Base-by-base conservation (phyloP, 1,139 yeast species). In the Williopsis jadinii region DNA sequence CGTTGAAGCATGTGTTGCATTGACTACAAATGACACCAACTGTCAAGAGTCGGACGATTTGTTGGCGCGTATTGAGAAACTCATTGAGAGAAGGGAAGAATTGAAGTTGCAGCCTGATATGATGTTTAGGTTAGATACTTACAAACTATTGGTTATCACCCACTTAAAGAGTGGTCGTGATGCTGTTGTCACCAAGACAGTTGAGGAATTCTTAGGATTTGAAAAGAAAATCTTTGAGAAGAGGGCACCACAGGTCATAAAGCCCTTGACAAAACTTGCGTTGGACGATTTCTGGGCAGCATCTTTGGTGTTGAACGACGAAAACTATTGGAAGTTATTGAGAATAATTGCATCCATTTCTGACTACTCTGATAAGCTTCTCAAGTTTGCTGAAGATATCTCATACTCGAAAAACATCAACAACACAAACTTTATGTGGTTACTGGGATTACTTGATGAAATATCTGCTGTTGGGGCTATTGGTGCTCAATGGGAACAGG, bases 391-490 rank as follows among this genome's bases (percentile, higher is more conserved):
- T 32, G 73, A 72, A 35, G 58, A 61, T 1, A 52, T 80, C 9
- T 56, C 80, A 3, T 60, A 61, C 8, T 56, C 62, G 5, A 58
- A 69, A 1, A 14, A 15, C 2, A 61, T 71, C 3, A 51, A 57
- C 4, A 64, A 69, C 27, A 61, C 61, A 1, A 84, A 80, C 53
- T 84, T 77, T 52, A 74, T 82, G 73, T 70, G 75, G 48, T 56
- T 82, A 13, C 64, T 88, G 34, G 90, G 88, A 1, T 63, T 85
- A 24, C 63, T 86, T 35, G 95, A 86, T 58, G 95, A 85, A 49
- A 71, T 87, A 24, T 84, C 95, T 0, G 83, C 90, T 1, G 76
- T 82, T 37, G 95, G 95, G 3, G 88, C 95, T 0, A 67, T 81
- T 41, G 94, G 88, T 6, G 81, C 88, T 9, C 84, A 77, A 58